Base-by-base conservation (phyloP, 805 yeast species). In the Lipomyces lipofer region DNA sequence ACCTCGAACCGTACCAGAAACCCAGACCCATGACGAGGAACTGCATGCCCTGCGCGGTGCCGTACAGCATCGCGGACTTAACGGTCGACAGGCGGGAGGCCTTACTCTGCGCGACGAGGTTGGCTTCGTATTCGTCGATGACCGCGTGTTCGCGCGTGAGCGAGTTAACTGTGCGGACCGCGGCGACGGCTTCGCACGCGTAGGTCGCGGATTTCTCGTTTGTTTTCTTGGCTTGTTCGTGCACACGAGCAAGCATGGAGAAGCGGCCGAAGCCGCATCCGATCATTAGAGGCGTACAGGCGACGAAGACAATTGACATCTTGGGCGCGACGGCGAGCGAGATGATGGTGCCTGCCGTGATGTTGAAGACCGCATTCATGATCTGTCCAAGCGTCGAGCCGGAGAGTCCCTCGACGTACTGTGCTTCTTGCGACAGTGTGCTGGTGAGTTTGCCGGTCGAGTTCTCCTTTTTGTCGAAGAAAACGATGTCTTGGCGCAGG, bases 1-100 rank as follows among this genome's bases (percentile, higher is more conserved):
- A 63, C 5, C 71, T 66, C 2, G 75, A 59, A 3, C 78, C 78
- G 62, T 71, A 74, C 78, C 78, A 74, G 66, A 75, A 74, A 21
- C 71, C 72, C 2, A 74, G 67, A 1, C 72, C 77, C 60, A 70
- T 64, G 17, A 74, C 66, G 67, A 73, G 70, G 5, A 75, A 74
- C 27, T 42, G 43, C 27, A 54, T 32, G 2, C 47, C 47, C 28
- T 56, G 60, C 5, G 60, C 51, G 4, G 43, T 25, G 3, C 57
- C 60, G 29, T 48, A 56, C 15, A 56, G 35, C n/a, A 28, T 35
- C 12, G 60, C 46, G 17, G 60, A 56, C 33, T 46, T 47, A 13
- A 51, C 15, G 2, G 54, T 38, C 8, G 58, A 28, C 2, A 27
- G 24, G 19, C 56, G 25, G 32, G 21, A 40, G 17, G 19, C 22